phyloP scores from a whole-genome alignment of 371 early-diverging fungal genomes.

The Paraphysoderma sedebokerense region DNA sequence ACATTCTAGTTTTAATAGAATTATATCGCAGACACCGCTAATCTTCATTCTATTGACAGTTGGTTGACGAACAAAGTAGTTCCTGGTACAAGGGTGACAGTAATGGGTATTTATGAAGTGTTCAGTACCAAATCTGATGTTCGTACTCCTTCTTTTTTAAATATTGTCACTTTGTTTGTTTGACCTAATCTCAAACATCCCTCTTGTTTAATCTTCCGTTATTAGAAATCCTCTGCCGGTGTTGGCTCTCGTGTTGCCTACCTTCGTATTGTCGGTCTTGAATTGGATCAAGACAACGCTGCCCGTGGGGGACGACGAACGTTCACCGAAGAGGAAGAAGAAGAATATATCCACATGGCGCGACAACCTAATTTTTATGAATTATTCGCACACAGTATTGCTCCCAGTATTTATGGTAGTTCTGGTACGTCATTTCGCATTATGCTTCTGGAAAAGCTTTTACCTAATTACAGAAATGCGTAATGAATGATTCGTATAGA shows the following conservation, averaged over 20 bases:
- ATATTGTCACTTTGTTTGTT: too few species aligned
- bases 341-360: conserved; percentile 70
- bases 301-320: conserved; percentile 32
- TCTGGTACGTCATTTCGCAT: conserved; percentile 23
- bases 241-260: conserved; percentile 85
- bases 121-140: conserved; percentile 44
- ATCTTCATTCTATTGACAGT: conserved; percentile 6
- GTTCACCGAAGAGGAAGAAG: conserved; percentile 87
- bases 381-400: conserved; percentile 75
- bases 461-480: neutral
- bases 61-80: conserved; percentile 76
- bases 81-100: conserved; percentile 86
- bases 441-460: neutral
- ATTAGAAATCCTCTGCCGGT: conserved; percentile 32
- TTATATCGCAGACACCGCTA: neutral
- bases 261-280: conserved; percentile 79
- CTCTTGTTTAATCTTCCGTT: too few species aligned
- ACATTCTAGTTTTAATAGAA: neutral
- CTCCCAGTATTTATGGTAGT: conserved; percentile 93
- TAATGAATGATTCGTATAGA: conserved; percentile 29
- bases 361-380: conserved; percentile 74
- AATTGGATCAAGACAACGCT: conserved; percentile 59
- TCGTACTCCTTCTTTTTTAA: too few species aligned
- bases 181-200: too few species aligned
- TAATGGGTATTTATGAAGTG: conserved; percentile 95